phyloP scores from a whole-genome alignment of 345 rosid genomes.

The Aquilaria malaccensis region DNA sequence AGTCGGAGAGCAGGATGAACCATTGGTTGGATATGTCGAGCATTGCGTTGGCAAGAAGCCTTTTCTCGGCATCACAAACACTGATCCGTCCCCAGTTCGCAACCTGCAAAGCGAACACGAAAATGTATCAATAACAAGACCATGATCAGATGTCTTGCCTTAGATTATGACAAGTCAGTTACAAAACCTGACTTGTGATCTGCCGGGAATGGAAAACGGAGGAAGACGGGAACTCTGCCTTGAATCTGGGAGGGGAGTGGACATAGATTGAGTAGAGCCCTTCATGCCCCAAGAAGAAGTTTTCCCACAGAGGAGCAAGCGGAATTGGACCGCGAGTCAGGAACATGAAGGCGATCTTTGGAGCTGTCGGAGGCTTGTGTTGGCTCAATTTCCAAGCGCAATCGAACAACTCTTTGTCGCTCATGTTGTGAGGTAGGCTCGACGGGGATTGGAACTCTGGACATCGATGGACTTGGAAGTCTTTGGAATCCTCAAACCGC shows the following conservation, averaged over 20 bases:
- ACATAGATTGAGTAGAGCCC: conserved; percentile 42
- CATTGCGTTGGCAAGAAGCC: conserved; percentile 43
- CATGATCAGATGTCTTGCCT: no score
- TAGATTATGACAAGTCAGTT: no score
- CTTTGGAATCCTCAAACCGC: no score
- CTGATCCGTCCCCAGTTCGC: conserved; percentile 38
- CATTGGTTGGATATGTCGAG: conserved; percentile 40
- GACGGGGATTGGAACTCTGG: no score
- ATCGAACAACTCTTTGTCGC: no score
- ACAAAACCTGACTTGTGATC: no score
- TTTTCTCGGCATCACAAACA: conserved; percentile 43
- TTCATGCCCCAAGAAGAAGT: conserved; percentile 34
- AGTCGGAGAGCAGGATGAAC: conserved; percentile 37
- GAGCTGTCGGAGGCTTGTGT: neutral
- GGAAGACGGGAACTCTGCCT: neutral
- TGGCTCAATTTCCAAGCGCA: conserved; percentile 17
- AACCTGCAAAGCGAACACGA: no score
- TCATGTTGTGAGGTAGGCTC: no score
- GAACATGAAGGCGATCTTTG: conserved; percentile 51
- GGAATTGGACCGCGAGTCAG: conserved; percentile 33
- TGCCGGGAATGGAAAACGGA: no score
- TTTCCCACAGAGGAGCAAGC: conserved; percentile 47
- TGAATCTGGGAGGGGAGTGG: conserved; percentile 35
- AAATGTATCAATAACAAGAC: no score
- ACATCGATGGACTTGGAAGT: no score